Evolutionary conservation across 768 basidiomycete genomes (phyloP).

Genomic region (Boletus eberwhitei): DNA sequence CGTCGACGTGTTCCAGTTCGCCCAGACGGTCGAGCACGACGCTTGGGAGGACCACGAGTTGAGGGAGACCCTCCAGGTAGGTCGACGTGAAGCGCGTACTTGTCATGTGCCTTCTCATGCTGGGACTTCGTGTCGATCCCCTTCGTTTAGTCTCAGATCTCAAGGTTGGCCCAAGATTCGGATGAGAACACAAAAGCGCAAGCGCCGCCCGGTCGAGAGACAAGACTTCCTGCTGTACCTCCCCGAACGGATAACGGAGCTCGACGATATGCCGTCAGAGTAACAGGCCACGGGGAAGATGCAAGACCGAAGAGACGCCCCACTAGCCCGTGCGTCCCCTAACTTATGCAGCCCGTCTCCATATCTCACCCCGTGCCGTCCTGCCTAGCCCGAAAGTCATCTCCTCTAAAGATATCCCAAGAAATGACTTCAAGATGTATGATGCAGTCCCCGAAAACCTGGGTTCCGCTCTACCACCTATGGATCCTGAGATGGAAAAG

Average conservation of each 20-base stretch:
- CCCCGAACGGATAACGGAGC: slow-evolving; percentile 36
- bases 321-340: slow-evolving; percentile 42
- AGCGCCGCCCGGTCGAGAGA: slow-evolving; percentile 15
- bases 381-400: slow-evolving; percentile 51
- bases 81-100: slow-evolving; percentile 7
- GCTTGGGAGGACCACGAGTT: slow-evolving; percentile 61
- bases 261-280: slow-evolving; percentile 50
- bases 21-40: slow-evolving; percentile 69
- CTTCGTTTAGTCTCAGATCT: slow-evolving; percentile 50
- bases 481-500: slow-evolving; percentile 68
- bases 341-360: neutral
- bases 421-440: slow-evolving; percentile 60
- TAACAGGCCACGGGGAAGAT: slow-evolving; percentile 14
- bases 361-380: neutral
- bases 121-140: neutral
- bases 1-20: slow-evolving; percentile 72
- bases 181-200: slow-evolving; percentile 16
- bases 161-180: slow-evolving; percentile 46
- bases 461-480: slow-evolving; percentile 25
- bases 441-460: slow-evolving; percentile 58
- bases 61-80: slow-evolving; percentile 62
- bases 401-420: slow-evolving; percentile 47
- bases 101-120: neutral
- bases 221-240: slow-evolving; percentile 5
- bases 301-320: slow-evolving; percentile 23